Conservation (phyloP, 345 rosid genomes). For the Gossypioides kirkii region DNA sequence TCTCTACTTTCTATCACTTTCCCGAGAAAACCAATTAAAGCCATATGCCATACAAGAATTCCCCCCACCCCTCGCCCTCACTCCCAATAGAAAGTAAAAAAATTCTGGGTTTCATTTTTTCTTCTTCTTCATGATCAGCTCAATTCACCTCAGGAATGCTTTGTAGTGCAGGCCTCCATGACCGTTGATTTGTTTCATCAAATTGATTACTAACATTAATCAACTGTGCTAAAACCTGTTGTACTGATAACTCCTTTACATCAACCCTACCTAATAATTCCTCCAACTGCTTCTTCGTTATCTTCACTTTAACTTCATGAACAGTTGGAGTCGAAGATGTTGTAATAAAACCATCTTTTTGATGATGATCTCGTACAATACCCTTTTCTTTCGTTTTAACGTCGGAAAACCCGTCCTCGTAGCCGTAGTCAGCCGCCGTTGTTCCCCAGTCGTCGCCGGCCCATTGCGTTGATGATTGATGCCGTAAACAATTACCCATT, state of each 20-base stretch:
- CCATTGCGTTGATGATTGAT: constrained; percentile 37
- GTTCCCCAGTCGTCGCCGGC: constrained; percentile 53
- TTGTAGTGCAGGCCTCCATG: constrained; percentile 58
- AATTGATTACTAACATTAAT: constrained; percentile 13
- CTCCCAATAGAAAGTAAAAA: neutral
- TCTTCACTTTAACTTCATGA: constrained; percentile 48
- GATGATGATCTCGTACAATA: constrained; percentile 3
- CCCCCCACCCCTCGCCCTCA: no score
- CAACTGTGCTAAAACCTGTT: constrained; percentile 39
- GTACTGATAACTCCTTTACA: constrained; percentile 29
- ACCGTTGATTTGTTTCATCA: constrained; percentile 25
- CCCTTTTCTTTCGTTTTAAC: neutral
- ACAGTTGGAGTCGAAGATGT: constrained; percentile 1
- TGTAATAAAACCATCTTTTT: neutral
- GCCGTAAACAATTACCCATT: constrained; percentile 54
- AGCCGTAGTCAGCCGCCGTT: neutral
- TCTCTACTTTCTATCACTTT: constrained; percentile 12
- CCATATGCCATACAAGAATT: neutral
- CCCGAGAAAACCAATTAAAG: neutral
- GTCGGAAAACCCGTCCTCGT: neutral
- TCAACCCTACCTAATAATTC: constrained; percentile 44
- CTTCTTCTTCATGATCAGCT: neutral
- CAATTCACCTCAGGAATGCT: constrained; percentile 52
- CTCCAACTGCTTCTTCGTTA: constrained; percentile 49
- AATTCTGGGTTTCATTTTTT: neutral